phyloP scores from a whole-genome alignment of 148 eudicot genomes.

The Heliamphora exappendiculata region DNA sequence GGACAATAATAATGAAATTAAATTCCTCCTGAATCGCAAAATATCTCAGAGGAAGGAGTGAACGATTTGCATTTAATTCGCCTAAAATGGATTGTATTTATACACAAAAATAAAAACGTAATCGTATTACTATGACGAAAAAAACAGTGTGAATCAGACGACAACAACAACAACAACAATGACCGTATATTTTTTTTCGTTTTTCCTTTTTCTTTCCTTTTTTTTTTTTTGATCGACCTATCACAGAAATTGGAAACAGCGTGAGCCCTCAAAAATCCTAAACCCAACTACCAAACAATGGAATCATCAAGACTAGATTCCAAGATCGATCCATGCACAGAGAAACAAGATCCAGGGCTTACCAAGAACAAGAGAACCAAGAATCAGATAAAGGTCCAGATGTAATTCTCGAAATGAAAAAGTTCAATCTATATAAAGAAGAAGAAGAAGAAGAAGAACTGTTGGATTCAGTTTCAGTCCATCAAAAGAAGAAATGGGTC shows the following conservation, averaged over 20 bases:
- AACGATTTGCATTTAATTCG: slow-evolving; percentile 16
- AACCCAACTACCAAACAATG: slow-evolving; percentile 26
- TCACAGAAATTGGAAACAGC: neutral
- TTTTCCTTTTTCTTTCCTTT: neutral
- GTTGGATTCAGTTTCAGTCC: neutral
- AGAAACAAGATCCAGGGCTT: slow-evolving; percentile 32
- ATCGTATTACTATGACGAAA: slow-evolving; percentile 4
- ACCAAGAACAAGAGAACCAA: slow-evolving; percentile 13
- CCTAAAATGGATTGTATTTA: slow-evolving; percentile 18
- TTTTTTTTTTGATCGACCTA: neutral
- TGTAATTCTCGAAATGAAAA: slow-evolving; percentile 10
- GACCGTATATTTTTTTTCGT: neutral
- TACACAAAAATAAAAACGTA: slow-evolving; percentile 16
- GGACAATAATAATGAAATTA: neutral
- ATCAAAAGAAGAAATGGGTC: neutral
- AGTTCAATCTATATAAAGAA: neutral
- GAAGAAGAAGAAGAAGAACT: neutral
- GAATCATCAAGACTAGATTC: slow-evolving; percentile 34
- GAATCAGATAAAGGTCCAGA: neutral
- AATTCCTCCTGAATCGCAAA: slow-evolving; percentile 26
- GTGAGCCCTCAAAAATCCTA: slow-evolving; percentile 19
- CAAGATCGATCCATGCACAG: slow-evolving; percentile 18
- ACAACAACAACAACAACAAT: slow-evolving; percentile 15
- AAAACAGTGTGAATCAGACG: slow-evolving; percentile 4
- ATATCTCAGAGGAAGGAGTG: slow-evolving; percentile 26